Percentiles rank a stretch among this genome's conserved stretches.
phyloP scores from a whole-genome alignment of 805 yeast species.

The Saccharomycodes ludwigii region DNA sequence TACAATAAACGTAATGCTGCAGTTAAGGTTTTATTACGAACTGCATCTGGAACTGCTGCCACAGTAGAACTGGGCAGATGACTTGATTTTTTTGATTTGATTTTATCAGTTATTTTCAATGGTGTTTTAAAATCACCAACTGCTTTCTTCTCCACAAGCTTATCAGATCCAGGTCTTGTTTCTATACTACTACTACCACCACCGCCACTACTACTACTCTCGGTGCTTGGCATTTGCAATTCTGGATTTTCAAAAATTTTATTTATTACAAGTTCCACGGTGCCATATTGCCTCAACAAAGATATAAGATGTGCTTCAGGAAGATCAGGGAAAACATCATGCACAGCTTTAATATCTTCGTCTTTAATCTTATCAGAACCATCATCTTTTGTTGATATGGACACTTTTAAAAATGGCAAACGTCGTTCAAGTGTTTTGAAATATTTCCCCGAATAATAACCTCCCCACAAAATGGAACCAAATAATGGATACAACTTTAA shows the following conservation, averaged over 20 bases:
- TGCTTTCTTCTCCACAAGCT: slow-evolving; percentile 9
- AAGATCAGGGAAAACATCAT: slow-evolving; percentile 61
- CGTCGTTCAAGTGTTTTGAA: slow-evolving; percentile 35
- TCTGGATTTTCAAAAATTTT: slow-evolving; percentile 51
- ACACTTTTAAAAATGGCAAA: slow-evolving; percentile 31
- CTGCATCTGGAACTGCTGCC: slow-evolving; percentile 30
- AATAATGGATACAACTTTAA: slow-evolving; percentile 41
- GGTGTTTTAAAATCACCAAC: not conserved
- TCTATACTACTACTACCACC: slow-evolving; percentile 1
- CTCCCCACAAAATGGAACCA: slow-evolving; percentile 31
- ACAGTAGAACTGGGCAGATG: slow-evolving; percentile 4
- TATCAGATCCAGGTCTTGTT: slow-evolving; percentile 8
- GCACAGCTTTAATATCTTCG: slow-evolving; percentile 6
- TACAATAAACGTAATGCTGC: slow-evolving; percentile 54
- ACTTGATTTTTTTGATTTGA: slow-evolving; percentile 2
- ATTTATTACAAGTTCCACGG: slow-evolving; percentile 48
- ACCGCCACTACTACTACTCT: slow-evolving; percentile 13
- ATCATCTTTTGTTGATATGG: not conserved
- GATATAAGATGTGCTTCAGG: slow-evolving; percentile 33
- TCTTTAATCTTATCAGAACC: not conserved
- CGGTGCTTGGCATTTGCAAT: slow-evolving; percentile 23
- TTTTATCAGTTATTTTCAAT: slow-evolving; percentile 8
- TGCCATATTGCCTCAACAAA: slow-evolving; percentile 34
- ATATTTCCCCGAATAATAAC: slow-evolving; percentile 29
- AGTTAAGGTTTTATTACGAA: slow-evolving; percentile 44